Base-by-base conservation (phyloP, 2,329 filamentous ascomycete species). In the Dryadomyces quercivorus region DNA sequence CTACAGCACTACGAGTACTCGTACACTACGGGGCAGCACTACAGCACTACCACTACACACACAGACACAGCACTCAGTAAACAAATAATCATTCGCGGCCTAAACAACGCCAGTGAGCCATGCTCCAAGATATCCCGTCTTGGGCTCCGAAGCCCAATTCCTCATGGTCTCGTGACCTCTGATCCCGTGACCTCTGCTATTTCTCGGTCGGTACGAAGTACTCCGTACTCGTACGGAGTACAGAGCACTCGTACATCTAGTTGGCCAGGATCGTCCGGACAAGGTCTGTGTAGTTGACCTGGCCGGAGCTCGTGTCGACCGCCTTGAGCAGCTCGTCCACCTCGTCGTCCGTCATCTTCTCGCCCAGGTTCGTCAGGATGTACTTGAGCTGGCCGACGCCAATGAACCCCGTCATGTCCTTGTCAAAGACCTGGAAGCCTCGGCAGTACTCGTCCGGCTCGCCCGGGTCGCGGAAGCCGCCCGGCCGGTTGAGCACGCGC, bases 261-360 rank as follows among this genome's bases (percentile, higher is more conserved):
- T 92, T 92, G 69, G 87, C 86, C 61, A 93, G 83, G 66, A 93
- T 90, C 53, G 87, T 92, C 65, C 87, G 84, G 65, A 93, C 87
- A 57, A 93, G 84, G 59, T 93, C 87, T 61, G 86, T 91, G 72
- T 98, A 98, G 76, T 97, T 95, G 71, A 98, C 88, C 80, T 97
- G 91, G 63, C 92, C 91, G 55, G 86, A 92, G 72, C 86, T 93
- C 58, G 91, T 95, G 69, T 98, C 93, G 61, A 97, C 92, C 0
- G 91, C 90, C 84, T 97, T 98, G 70, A 98, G 84, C 67, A 98
- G 80, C 79, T 98, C 93, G 70, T 97, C 92, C 50, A 98, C 93
- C 77, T 98, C 93, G 60, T 97, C 93, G 65, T 98, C 92, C 58
- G 86, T 88, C 90, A 98, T 96, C 80, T 97, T 97, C 84, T 98